Evolutionary conservation across 257 asterid genomes (phyloP).

Genomic region (Jacaranda mimosifolia): DNA sequence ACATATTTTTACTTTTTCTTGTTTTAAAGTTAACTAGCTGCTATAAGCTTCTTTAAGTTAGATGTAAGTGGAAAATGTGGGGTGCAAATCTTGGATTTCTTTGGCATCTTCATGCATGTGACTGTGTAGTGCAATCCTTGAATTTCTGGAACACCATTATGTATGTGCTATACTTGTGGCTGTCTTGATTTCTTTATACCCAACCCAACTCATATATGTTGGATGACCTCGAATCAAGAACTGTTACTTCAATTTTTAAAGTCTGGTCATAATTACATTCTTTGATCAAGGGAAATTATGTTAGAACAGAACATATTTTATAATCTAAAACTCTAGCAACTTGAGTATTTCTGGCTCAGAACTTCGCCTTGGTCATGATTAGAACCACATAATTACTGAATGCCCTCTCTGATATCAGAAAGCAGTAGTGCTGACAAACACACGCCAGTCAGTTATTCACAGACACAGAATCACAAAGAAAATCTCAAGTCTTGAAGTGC

Average conservation of each 20-base stretch:
- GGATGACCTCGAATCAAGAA: neutral
- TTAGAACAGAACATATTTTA: neutral
- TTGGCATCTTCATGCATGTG: neutral
- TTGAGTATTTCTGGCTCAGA: neutral
- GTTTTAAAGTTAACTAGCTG: too few relatives aligned
- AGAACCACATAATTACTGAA: too few relatives aligned
- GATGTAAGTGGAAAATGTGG: neutral
- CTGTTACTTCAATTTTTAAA: neutral
- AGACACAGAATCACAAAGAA: too few relatives aligned
- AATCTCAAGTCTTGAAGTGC: too few relatives aligned
- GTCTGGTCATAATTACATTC: neutral
- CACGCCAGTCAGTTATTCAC: too few relatives aligned
- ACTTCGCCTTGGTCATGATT: too few relatives aligned
- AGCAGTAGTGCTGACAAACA: too few relatives aligned
- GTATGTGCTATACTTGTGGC: neutral
- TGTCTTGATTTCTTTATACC: constrained; percentile 7
- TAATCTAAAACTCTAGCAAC: neutral
- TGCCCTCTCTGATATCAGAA: too few relatives aligned
- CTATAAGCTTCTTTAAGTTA: neutral
- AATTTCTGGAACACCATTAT: too few relatives aligned
- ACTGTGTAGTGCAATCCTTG: too few relatives aligned
- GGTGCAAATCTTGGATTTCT: neutral
- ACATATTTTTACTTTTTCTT: too few relatives aligned
- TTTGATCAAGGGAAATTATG: neutral
- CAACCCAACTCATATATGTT: neutral